Base-by-base conservation (phyloP, 1,284 basidiomycete species). In the Porogramme epimiltina region DNA sequence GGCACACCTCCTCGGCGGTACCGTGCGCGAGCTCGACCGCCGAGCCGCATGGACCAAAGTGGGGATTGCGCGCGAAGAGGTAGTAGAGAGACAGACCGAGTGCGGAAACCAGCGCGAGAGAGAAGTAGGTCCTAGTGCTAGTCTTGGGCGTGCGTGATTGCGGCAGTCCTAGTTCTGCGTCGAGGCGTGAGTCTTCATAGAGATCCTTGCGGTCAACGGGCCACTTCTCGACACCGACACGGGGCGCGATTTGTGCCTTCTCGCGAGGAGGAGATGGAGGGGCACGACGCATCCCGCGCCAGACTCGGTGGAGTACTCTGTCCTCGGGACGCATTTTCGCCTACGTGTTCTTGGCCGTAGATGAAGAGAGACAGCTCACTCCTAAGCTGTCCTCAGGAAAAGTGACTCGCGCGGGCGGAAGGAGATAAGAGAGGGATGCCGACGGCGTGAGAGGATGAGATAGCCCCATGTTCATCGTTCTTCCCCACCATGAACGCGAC, bases 1-100 rank as follows among this genome's bases (percentile, higher is more conserved):
- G 67, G 34, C 68, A 70, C 24, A 53, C 37, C 1, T 31, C 45
- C 5, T 47, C 26, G 6, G 34, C 34, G n/a, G n/a, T 26, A 2
- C 3, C 20, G 3, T 19, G 41, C 28, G 26, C 39, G n/a, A 20
- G 41, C 26, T 9, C 16, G 23, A 23, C 11, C 15, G 45, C 16
- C 3, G 40, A 25, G 13, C 51, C 47, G 24, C 50, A 45, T 31
- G 47, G 42, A 4, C 38, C 40, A 25, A 51, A 24, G 20, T 53
- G 45, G 6, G 51, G 47, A 19, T 31, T 47, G 22, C 31, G 45
- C 16, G 45, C 50, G 3, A 44, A 39, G 8, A 52, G 22, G n/a
- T 47, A 52, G 45, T 49, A 52, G 31, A 50, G 23, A 4, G 44
- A 42, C 23, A 58, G 31, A 13, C 45, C 42, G 16, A 52, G 31